Base-by-base conservation (phyloP, 1,139 yeast species). In the Magnusiomyces fungicola region DNA sequence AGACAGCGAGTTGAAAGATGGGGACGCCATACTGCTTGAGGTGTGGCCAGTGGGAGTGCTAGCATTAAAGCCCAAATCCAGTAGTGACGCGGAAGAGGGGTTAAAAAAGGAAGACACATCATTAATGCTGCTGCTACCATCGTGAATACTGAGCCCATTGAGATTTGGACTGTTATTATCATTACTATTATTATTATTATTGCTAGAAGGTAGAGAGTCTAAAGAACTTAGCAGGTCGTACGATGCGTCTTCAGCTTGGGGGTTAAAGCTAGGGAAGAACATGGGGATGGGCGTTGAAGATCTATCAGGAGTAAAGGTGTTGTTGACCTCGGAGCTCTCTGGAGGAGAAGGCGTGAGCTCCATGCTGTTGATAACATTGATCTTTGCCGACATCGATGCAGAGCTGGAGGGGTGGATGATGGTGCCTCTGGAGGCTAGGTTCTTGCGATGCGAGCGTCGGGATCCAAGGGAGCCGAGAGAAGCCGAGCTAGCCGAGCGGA, bases 181-280 rank as follows among this genome's bases (percentile, higher is more conserved):
- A n/a, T n/a, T n/a, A n/a, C n/a, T n/a, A 34, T 18, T 19, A 23
- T 34, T 34, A 14, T 18, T 34, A 16, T 23, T 21, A 18, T 38
- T 21, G 18, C 29, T 38, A 7, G 23, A 4, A 4, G 41, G 41
- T 10, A 38, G 4, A 3, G 46, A 47, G 34, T 43, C 50, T 23
- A 48, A 34, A n/a, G 52, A 46, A 24, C 42, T 37, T 43, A 46
- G 43, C 40, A 46, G 33, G 37, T 46, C 52, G 6, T 43, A 36
- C n/a, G 38, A 29, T 21, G 29, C 43, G n/a, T 43, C 19, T 23
- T 24, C 12, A 29, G 34, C 29, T 16, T 43, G 43, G 10, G 43
- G 37, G 21, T 46, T 43, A 6, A 43, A 39, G 29, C 40, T 36
- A 14, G 45, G 41, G 19, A 46, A 41, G 12, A 48, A 43, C 47